phyloP scores from a whole-genome alignment of 192 early-diverging fungal genomes.

The Coemansia sp. region DNA sequence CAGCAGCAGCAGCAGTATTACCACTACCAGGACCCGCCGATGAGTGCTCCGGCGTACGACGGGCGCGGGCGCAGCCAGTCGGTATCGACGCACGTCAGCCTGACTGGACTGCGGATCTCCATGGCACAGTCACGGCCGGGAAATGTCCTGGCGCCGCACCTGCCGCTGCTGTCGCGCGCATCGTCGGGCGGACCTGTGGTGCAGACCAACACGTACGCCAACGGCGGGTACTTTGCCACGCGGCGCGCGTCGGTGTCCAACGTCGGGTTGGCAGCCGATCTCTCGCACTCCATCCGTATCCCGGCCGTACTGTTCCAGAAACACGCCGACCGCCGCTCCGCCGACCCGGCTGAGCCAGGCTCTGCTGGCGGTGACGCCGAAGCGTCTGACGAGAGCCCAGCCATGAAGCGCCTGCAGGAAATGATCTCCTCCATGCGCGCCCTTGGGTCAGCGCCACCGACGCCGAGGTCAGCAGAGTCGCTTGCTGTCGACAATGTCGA shows the following conservation, averaged over 20 bases:
- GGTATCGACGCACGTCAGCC: constrained; percentile 20
- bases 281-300: constrained; percentile 47
- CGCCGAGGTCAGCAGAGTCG: neutral
- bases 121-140: constrained; percentile 35
- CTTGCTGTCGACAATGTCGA: neutral
- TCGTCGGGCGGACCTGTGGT: neutral
- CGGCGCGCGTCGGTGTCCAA: constrained; percentile 44
- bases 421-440: constrained; percentile 49
- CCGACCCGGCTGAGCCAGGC: neutral
- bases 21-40: constrained; percentile 11
- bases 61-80: constrained; percentile 38
- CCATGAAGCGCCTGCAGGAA: constrained; percentile 45
- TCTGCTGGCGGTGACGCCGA: neutral
- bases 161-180: constrained; percentile 13
- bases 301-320: constrained; percentile 49
- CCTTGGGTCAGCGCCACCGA: neutral
- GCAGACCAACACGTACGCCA: constrained; percentile 25
- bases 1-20: constrained; percentile 1
- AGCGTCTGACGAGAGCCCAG: constrained; percentile 14
- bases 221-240: constrained; percentile 45
- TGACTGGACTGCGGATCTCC: constrained; percentile 32
- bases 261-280: constrained; percentile 43
- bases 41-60: constrained; percentile 4
- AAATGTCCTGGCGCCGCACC: constrained; percentile 34
- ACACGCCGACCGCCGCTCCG: constrained; percentile 1